These are phyloP conservation scores for Veloporphyrellus conicus DNA, from an alignment of 1,284 basidiomycete genomes.

Conservation along the genomic window DNA sequence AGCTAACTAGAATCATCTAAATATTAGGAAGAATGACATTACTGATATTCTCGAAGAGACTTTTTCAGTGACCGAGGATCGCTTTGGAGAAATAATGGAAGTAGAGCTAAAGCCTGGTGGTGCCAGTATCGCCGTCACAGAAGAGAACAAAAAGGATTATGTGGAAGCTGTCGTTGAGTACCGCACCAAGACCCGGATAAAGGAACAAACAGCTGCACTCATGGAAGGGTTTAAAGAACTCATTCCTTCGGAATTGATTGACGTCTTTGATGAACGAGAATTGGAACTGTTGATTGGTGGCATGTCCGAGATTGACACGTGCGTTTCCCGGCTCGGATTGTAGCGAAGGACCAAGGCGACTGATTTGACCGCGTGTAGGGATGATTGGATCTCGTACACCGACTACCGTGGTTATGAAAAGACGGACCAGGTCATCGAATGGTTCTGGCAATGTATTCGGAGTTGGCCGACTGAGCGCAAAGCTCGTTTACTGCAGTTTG, in stretches of 20 bases:
- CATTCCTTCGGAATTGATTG: slow-evolving; percentile 91
- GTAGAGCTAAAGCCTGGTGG: slow-evolving; percentile 90
- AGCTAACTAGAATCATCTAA: slow-evolving; percentile 4
- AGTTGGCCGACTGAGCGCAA: slow-evolving; percentile 97
- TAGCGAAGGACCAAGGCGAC: neutral
- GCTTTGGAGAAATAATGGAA: slow-evolving; percentile 94
- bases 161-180: slow-evolving; percentile 93
- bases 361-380: slow-evolving; percentile 40
- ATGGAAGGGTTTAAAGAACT: slow-evolving; percentile 94
- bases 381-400: slow-evolving; percentile 84
- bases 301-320: slow-evolving; percentile 98
- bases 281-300: slow-evolving; percentile 95
- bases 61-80: slow-evolving; percentile 93
- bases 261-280: slow-evolving; percentile 97
- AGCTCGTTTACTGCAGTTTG: slow-evolving; percentile 91
- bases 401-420: slow-evolving; percentile 83
- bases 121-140: slow-evolving; percentile 80
- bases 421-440: slow-evolving; percentile 94
- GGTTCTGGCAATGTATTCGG: slow-evolving; percentile 99
- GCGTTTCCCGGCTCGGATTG: slow-evolving; percentile 31
- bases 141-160: slow-evolving; percentile 99
- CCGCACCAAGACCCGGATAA: slow-evolving; percentile 88
- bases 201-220: slow-evolving; percentile 95
- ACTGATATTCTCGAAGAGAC: slow-evolving; percentile 93
- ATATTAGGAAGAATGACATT: slow-evolving; percentile 84